A percentile compares a stretch with the other conserved stretches of the same genome.
phyloP scores from a whole-genome alignment of 2,329 filamentous ascomycete species.

The Monosporascus sp. region DNA sequence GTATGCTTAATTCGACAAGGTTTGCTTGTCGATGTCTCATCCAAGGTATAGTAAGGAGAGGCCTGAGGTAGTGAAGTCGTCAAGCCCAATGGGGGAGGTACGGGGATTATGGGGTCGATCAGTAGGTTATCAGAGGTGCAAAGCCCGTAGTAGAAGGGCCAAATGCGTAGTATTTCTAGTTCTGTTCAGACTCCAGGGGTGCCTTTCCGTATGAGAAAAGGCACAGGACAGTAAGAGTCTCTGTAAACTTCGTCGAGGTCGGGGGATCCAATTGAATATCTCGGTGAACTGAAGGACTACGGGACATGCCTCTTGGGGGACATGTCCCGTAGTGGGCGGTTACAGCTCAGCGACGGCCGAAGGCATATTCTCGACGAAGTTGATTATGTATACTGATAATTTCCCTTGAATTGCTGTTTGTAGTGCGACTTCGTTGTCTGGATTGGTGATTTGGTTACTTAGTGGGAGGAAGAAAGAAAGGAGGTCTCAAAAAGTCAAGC shows the following conservation, averaged over 20 bases:
- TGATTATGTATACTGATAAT: constrained; percentile 26
- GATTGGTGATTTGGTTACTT: constrained; percentile 30
- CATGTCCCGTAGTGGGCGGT: constrained; percentile 74
- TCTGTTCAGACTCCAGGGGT: constrained; percentile 26
- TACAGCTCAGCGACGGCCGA: constrained; percentile 86
- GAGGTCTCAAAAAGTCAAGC: constrained; percentile 15
- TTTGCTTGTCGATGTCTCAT: too few relatives aligned
- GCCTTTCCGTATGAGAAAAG: constrained; percentile 16
- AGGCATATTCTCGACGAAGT: constrained; percentile 73
- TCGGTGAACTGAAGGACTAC: constrained; percentile 87
- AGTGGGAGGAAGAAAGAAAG: constrained; percentile 28
- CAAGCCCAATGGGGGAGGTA: not conserved
- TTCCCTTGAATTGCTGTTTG: constrained; percentile 19
- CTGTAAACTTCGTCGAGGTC: constrained; percentile 61
- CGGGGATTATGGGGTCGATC: constrained; percentile 1
- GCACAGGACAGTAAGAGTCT: constrained; percentile 46
- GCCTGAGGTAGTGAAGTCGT: too few relatives aligned
- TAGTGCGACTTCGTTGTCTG: constrained; percentile 65
- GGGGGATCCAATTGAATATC: constrained; percentile 56
- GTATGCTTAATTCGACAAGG: too few relatives aligned
- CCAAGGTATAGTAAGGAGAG: too few relatives aligned
- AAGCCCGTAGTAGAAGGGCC: constrained; percentile 14
- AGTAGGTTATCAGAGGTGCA: constrained; percentile 6
- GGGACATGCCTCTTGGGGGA: constrained; percentile 52
- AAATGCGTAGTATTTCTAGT: constrained; percentile 23